Base-by-base conservation (phyloP, 805 yeast species). In the Clavispora santaluciae region DNA sequence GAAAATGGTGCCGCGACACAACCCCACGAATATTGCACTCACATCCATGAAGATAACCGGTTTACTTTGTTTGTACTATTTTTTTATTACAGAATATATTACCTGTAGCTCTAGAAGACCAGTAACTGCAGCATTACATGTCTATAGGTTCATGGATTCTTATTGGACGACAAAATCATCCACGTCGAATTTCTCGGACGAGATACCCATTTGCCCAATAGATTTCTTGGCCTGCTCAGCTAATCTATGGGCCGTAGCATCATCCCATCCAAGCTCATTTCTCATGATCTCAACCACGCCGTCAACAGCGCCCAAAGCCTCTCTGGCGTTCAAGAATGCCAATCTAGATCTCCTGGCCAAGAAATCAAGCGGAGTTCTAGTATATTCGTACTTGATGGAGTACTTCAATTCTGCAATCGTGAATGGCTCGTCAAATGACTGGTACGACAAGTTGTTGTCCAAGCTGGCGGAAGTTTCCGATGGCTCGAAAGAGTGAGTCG, bases 331-430 rank as follows among this genome's bases (percentile, higher is more conserved):
- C 60, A 90, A 73, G 71, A 89, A 91, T 3, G 96, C 95, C 60
- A 87, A 79, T 66, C 98, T 81, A 40, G 91, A 82, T 74, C 98
- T 83, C 73, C 97, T 84, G 42, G 95, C 87, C 50, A 90, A 72
- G 73, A 90, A 88, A 64, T 90, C 98, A 42, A 83, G 69, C 35
- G 96, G 95, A 10, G 90, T 85, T 68, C 95, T 77, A 33, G 87
- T 79, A 63, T 88, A 87, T 70, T 90, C 98, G 65, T 86, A 77
- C 46, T 78, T 69, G 53, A 88, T 72, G 10, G 88, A 82, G 67
- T 89, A 91, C 57, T 80, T 75, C 63, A 91, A 74, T 70, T 90
- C 98, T 40, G 93, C 97, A 56, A 89, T 77, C 41, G 95, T 86
- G 68, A 88, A 90, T 53, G 95, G 95, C 65, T 82, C 84, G 49